Conservation (phyloP, 2,329 filamentous ascomycete genomes). For the Sphaerulina populicola region DNA sequence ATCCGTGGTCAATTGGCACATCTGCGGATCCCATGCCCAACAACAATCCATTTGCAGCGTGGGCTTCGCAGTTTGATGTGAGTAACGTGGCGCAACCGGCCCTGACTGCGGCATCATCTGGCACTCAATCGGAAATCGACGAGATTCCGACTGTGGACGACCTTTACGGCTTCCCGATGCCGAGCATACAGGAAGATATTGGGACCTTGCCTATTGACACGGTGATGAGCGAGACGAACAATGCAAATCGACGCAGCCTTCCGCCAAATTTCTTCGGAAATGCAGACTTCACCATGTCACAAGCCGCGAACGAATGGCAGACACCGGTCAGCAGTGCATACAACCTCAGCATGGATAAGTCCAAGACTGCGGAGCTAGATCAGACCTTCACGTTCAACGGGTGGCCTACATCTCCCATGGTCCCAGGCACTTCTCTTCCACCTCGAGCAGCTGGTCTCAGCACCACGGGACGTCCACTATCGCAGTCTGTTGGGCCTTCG, state of each 20-base stretch:
- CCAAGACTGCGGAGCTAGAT: constrained; percentile 10
- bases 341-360: constrained; percentile 10
- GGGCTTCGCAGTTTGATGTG: constrained; percentile 25
- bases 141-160: constrained; percentile 33
- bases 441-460: constrained; percentile 13
- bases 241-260: constrained; percentile 28
- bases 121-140: constrained; percentile 34
- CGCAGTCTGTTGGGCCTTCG: constrained; percentile 25
- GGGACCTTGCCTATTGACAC: constrained; percentile 14
- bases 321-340: constrained; percentile 9
- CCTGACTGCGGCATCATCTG: constrained; percentile 33
- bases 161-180: constrained; percentile 26
- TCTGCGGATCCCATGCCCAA: constrained; percentile 28
- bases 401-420: constrained; percentile 23
- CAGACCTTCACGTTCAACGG: constrained; percentile 14
- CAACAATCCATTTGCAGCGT: constrained; percentile 31
- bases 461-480: constrained; percentile 20
- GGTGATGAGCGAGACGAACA: constrained; percentile 6
- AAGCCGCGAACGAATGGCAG: constrained; percentile 20
- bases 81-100: constrained; percentile 30
- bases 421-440: constrained; percentile 11
- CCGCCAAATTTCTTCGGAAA: constrained; percentile 30
- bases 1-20: constrained; percentile 28
- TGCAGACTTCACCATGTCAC: constrained; percentile 18
- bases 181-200: constrained; percentile 29